Percentiles rank a stretch among this genome's conserved stretches.
Conservation (phyloP, 73 alveolate genomes). For the Stentor coeruleus region DNA sequence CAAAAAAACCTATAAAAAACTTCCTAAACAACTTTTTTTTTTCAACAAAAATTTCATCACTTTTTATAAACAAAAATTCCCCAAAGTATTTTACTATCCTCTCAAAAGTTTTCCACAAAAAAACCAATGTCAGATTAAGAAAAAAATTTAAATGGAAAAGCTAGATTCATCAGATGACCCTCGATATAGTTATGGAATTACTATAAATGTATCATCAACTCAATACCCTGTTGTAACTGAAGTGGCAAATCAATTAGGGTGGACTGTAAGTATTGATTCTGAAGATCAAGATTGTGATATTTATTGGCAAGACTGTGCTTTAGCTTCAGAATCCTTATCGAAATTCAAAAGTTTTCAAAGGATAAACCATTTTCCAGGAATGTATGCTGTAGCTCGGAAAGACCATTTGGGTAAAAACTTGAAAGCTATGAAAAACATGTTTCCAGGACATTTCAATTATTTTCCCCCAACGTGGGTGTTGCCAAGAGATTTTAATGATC, state of each 20-base stretch:
- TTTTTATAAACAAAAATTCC: no score
- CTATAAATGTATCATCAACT: background rate
- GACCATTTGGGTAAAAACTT: constrained; percentile 61
- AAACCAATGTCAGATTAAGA: no score
- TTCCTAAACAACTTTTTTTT: no score
- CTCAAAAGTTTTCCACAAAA: no score
- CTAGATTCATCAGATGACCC: no score
- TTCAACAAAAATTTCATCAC: no score
- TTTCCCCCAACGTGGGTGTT: constrained; percentile 76
- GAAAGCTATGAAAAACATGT: constrained; percentile 48
- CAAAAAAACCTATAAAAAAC: no score
- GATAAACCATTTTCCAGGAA: constrained; percentile 80
- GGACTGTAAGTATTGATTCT: background rate
- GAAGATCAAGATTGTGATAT: constrained; percentile 16
- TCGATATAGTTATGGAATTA: no score
- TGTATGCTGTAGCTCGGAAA: constrained; percentile 55
- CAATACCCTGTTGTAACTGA: background rate
- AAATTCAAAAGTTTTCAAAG: constrained; percentile 37
- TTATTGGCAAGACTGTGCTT: background rate
- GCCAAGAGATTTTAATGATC: constrained; percentile 13
- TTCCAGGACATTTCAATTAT: constrained; percentile 81
- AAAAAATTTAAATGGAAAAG: no score
- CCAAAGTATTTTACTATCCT: no score
- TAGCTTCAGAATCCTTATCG: constrained; percentile 15
- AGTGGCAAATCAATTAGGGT: constrained; percentile 16